phyloP scores from a whole-genome alignment of 495 filamentous ascomycete genomes.

The Neurospora intermedia region DNA sequence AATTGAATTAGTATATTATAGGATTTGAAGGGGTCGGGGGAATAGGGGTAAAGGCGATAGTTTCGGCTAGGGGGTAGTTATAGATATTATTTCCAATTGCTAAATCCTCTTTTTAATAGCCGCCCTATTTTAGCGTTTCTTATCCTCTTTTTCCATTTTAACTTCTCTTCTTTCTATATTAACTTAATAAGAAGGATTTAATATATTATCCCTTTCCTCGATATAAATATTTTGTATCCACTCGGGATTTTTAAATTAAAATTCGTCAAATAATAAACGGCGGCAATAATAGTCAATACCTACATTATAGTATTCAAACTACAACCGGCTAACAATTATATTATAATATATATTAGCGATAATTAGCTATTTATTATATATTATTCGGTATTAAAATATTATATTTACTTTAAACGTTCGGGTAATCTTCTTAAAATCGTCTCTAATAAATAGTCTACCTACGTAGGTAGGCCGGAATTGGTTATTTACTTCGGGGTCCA shows the following conservation, averaged over 20 bases:
- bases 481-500: neutral
- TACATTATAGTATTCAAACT: neutral
- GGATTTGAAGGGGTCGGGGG: too few species aligned
- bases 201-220: neutral
- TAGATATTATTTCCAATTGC: too few species aligned
- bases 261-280: neutral
- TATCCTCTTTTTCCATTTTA: neutral
- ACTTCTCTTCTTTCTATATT: neutral
- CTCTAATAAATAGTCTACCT: neutral
- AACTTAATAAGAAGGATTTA: neutral
- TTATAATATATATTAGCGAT: neutral
- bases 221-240: neutral
- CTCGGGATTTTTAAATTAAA: neutral
- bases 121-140: neutral
- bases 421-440: neutral
- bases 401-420: neutral
- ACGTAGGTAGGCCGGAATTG: neutral
- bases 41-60: too few species aligned
- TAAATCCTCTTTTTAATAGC: too few species aligned
- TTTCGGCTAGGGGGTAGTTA: too few species aligned
- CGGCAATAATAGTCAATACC: neutral
- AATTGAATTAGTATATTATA: too few species aligned
- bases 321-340: neutral
- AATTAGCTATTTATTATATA: neutral
- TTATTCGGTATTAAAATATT: neutral